Evolutionary conservation across 2,329 filamentous ascomycete species (phyloP).

Genomic region (Apiospora hydei): DNA sequence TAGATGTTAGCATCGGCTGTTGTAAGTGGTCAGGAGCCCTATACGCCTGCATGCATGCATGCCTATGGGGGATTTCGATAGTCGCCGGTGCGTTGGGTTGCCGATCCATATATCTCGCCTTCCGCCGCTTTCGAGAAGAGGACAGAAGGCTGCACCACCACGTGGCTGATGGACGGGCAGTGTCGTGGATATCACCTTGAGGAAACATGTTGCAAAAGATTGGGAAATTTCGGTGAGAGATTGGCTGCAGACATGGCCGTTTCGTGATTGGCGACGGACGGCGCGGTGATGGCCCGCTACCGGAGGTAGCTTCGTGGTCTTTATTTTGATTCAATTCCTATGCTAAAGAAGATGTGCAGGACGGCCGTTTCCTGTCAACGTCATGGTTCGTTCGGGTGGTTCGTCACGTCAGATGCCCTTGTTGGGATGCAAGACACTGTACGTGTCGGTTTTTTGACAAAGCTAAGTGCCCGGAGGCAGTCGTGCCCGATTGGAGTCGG

Average conservation of each 20-base stretch:
- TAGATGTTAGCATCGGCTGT: not conserved
- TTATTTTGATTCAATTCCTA: not conserved
- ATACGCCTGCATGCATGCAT: not conserved
- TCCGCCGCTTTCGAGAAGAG: not conserved
- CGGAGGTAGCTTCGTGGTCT: not conserved
- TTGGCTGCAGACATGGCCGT: not conserved
- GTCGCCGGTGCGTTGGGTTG: not conserved
- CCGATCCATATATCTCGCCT: not conserved
- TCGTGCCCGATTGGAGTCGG: not conserved
- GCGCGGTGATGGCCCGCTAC: not conserved
- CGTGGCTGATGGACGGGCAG: slow-evolving; percentile 11
- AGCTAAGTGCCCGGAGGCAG: not conserved
- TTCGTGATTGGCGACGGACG: not conserved
- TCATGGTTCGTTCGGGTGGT: slow-evolving; percentile 11
- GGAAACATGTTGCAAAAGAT: not conserved
- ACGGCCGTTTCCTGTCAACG: slow-evolving; percentile 6
- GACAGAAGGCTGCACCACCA: not conserved
- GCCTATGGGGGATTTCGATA: not conserved
- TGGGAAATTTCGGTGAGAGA: slow-evolving; percentile 1
- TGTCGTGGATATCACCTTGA: not conserved
- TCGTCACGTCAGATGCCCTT: slow-evolving; percentile 8
- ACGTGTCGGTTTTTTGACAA: not conserved
- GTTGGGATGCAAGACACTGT: not conserved
- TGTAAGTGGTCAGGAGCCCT: not conserved
- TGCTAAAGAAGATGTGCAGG: not conserved